A percentile compares a stretch with the other conserved stretches of the same genome.
These are phyloP conservation scores for Candida sp. DNA, from an alignment of 1,139 yeast genomes.

Conservation along the genomic window DNA sequence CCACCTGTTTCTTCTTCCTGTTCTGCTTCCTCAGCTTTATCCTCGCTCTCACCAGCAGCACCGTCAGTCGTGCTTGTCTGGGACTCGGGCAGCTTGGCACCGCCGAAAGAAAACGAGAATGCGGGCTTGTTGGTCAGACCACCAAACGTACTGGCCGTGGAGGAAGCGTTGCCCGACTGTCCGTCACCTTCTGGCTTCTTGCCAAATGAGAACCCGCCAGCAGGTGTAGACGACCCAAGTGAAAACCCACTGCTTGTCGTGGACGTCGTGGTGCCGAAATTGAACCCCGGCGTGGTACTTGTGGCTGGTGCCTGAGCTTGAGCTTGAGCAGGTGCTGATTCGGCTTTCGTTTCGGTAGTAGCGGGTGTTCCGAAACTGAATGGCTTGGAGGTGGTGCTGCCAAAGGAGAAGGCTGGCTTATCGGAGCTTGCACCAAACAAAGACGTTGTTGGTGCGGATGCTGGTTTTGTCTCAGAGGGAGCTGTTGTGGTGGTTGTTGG, in stretches of 20 bases:
- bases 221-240: constrained; percentile 16
- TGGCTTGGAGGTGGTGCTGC: constrained; percentile 16
- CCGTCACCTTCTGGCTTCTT: neutral
- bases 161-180: neutral
- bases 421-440: constrained; percentile 1
- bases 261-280: constrained; percentile 16
- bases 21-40: constrained; percentile 18
- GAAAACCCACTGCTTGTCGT: constrained; percentile 23
- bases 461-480: neutral
- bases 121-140: neutral
- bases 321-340: neutral
- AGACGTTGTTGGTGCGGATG: neutral
- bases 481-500: neutral
- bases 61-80: constrained; percentile 3
- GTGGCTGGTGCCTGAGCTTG: neutral
- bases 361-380: constrained; percentile 18
- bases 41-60: constrained; percentile 10
- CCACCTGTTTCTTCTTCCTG: constrained; percentile 48
- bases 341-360: neutral
- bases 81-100: constrained; percentile 12
- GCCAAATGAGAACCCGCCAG: constrained; percentile 28
- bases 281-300: constrained; percentile 16
- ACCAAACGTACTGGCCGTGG: neutral
- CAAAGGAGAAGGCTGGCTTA: constrained; percentile 19
- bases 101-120: constrained; percentile 4